Percentiles rank a stretch among this genome's conserved stretches.
Conservation (phyloP, 805 yeast genomes). For the Candida railenensis region DNA sequence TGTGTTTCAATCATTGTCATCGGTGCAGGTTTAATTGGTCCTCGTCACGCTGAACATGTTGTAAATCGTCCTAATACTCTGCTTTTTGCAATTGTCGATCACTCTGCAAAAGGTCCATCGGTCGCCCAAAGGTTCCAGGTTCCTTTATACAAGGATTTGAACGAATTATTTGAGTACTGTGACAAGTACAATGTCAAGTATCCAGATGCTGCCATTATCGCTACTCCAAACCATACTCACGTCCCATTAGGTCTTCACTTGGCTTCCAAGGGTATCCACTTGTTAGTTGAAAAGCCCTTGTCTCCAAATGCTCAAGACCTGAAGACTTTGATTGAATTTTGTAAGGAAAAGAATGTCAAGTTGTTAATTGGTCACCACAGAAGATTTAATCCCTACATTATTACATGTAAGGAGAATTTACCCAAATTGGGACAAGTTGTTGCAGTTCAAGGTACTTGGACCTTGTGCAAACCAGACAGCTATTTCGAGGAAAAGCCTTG, state of each 20-base stretch:
- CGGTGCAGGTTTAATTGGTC: constrained; percentile 44
- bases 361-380: constrained; percentile 41
- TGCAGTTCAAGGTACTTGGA: constrained; percentile 41
- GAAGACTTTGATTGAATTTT: constrained; percentile 24
- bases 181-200: constrained; percentile 12
- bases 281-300: constrained; percentile 39
- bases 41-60: constrained; percentile 39
- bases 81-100: constrained; percentile 34
- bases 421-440: constrained; percentile 28
- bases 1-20: constrained; percentile 25
- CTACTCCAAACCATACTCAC: constrained; percentile 43
- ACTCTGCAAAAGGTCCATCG: constrained; percentile 23
- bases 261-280: constrained; percentile 31
- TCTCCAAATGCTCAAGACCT: constrained; percentile 30
- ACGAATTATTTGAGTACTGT: constrained; percentile 22
- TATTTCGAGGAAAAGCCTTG: constrained; percentile 33
- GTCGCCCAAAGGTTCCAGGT: constrained; percentile 24
- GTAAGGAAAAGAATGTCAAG: constrained; percentile 21
- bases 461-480: constrained; percentile 32
- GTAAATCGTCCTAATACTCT: constrained; percentile 20
- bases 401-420: constrained; percentile 29
- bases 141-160: constrained; percentile 20
- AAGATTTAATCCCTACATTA: constrained; percentile 39
- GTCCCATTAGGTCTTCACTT: constrained; percentile 27
- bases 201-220: constrained; percentile 39